Percentiles rank a stretch among this genome's conserved stretches.
Evolutionary conservation across 1,284 basidiomycete genomes (phyloP).

Genomic region (Tetrapyrgos nigripes): DNA sequence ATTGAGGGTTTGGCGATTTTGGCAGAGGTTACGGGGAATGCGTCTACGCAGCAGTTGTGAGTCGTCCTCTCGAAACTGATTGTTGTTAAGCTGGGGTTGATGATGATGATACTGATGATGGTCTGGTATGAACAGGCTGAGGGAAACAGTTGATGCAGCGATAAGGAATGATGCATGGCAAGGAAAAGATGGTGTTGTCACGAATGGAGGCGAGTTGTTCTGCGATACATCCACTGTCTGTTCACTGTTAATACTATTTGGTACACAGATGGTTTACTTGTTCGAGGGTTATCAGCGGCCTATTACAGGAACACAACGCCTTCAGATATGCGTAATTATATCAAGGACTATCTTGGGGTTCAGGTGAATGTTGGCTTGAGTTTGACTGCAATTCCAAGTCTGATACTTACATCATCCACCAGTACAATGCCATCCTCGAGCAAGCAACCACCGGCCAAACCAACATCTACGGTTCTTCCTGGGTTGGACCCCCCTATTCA

Average conservation of each 20-base stretch:
- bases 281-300: conserved; percentile 8
- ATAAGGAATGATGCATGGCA: conserved; percentile 3
- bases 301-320: conserved; percentile 13
- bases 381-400: neutral
- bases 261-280: conserved; percentile 2
- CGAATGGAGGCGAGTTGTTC: neutral
- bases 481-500: conserved; percentile 15
- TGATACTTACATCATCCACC: neutral
- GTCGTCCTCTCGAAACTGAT: neutral
- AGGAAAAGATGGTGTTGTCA: conserved; percentile 9
- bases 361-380: no score
- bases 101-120: neutral
- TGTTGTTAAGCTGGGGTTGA: no score
- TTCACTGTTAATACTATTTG: neutral
- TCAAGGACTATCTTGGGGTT: conserved; percentile 14
- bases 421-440: conserved; percentile 20
- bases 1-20: conserved; percentile 17
- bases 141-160: conserved; percentile 2
- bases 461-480: conserved; percentile 17
- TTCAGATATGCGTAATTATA: conserved; percentile 1
- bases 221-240: neutral
- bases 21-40: conserved; percentile 6
- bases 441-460: conserved; percentile 8
- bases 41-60: neutral
- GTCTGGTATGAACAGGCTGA: neutral